phyloP scores from a whole-genome alignment of 352 stramenopile species.

The Blastocystis sp. region DNA sequence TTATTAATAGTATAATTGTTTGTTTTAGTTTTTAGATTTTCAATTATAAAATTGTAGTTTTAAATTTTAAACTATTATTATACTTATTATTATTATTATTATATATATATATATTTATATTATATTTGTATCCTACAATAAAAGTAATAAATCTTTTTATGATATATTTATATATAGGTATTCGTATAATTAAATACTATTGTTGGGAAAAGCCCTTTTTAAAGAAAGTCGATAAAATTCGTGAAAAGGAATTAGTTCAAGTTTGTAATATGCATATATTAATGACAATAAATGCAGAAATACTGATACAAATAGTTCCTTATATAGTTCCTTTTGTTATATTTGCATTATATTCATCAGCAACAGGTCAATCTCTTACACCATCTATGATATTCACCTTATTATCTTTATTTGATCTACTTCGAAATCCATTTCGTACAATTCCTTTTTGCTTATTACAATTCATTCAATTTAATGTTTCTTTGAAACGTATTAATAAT shows the following conservation, averaged over 20 bases:
- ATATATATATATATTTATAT: no score
- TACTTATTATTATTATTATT: no score
- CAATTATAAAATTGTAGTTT: no score
- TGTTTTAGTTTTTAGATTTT: no score
- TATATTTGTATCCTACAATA: no score
- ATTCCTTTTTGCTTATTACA: conserved; percentile 56
- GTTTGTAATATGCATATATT: conserved; percentile 49
- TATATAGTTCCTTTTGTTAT: conserved; percentile 54
- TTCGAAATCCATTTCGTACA: conserved; percentile 55
- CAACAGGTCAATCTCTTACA: conserved; percentile 40
- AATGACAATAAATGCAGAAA: conserved; percentile 49
- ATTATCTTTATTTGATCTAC: conserved; percentile 55
- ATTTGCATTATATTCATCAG: conserved; percentile 48
- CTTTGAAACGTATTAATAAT: conserved; percentile 56
- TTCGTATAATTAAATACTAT: conserved; percentile 77
- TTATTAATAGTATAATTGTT: no score
- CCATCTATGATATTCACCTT: conserved; percentile 53
- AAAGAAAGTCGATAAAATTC: conserved; percentile 53
- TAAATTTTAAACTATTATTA: no score
- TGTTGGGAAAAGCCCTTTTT: conserved; percentile 69
- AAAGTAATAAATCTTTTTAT: no score
- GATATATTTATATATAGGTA: no score
- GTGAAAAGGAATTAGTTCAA: conserved; percentile 51
- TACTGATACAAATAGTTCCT: conserved; percentile 50
- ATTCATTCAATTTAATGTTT: conserved; percentile 57